These are phyloP conservation scores for Ormosia semicastrata DNA, from an alignment of 306 rosid species.

Conservation along the genomic window DNA sequence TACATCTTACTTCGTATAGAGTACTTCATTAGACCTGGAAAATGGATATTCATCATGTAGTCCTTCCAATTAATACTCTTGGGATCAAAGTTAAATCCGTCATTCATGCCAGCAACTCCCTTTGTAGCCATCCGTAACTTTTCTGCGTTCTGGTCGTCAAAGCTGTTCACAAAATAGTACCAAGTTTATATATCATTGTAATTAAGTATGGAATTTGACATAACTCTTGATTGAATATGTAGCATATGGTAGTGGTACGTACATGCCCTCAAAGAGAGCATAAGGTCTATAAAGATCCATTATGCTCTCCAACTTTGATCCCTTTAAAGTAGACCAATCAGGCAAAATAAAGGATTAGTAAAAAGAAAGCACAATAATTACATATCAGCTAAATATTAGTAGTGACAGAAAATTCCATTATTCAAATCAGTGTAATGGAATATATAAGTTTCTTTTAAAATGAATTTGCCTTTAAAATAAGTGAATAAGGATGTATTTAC, in stretches of 20 bases:
- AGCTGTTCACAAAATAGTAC: slow-evolving; percentile 16
- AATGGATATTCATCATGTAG: slow-evolving; percentile 36
- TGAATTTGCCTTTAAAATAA: too few relatives aligned
- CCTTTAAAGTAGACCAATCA: slow-evolving; percentile 12
- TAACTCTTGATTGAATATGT: background rate
- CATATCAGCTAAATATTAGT: background rate
- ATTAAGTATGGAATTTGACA: background rate
- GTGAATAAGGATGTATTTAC: too few relatives aligned
- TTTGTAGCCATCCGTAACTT: slow-evolving; percentile 11
- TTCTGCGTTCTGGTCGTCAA: slow-evolving; percentile 43
- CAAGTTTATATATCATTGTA: too few relatives aligned
- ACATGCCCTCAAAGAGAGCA: slow-evolving; percentile 35
- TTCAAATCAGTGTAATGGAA: background rate
- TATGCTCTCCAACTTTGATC: background rate
- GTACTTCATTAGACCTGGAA: slow-evolving; percentile 35
- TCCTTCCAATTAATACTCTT: slow-evolving; percentile 40
- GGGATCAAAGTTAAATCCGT: slow-evolving; percentile 37
- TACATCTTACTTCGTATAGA: background rate
- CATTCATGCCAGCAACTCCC: background rate
- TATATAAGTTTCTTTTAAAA: too few relatives aligned
- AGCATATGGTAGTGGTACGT: background rate
- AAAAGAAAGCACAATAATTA: too few relatives aligned
- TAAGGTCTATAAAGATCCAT: slow-evolving; percentile 25
- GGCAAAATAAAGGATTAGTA: background rate
- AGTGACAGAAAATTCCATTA: background rate